Conservation (phyloP, 164 flowering plant genomes). For the Magnolia kwangsiensis region DNA sequence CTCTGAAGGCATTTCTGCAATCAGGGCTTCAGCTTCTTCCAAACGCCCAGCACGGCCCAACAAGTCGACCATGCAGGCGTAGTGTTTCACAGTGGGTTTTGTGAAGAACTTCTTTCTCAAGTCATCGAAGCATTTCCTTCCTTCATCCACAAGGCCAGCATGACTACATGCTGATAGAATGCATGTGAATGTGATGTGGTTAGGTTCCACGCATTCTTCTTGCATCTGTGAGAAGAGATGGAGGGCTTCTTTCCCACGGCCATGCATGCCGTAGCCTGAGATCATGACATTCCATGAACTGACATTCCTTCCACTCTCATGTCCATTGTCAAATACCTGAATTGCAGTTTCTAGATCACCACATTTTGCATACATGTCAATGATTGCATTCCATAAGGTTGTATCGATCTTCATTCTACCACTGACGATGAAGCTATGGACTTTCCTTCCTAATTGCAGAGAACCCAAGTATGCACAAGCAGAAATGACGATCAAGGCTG, state of each 20-base stretch:
- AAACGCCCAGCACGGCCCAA: conserved; percentile 42
- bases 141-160: conserved; percentile 42
- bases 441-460: conserved; percentile 30
- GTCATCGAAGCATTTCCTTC: conserved; percentile 34
- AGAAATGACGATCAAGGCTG: conserved; percentile 35
- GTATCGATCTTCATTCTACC: conserved; percentile 19
- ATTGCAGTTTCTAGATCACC: conserved; percentile 37
- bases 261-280: conserved; percentile 44
- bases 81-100: conserved; percentile 33
- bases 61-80: conserved; percentile 52
- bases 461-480: conserved; percentile 45
- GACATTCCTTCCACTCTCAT: conserved; percentile 19
- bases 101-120: conserved; percentile 25
- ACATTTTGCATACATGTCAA: conserved; percentile 51
- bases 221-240: conserved; percentile 29
- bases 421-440: conserved; percentile 26
- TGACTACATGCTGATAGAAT: conserved; percentile 49
- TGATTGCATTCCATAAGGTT: conserved; percentile 35
- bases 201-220: conserved; percentile 34
- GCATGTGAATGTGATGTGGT: conserved; percentile 40
- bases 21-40: conserved; percentile 33
- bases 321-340: conserved; percentile 25
- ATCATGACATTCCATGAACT: conserved; percentile 46
- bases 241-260: conserved; percentile 36
- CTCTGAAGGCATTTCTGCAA: conserved; percentile 33